A percentile compares a stretch with the other conserved stretches of the same genome.
phyloP scores from a whole-genome alignment of 176 grass and related monocot genomes.

The Areca catechu region DNA sequence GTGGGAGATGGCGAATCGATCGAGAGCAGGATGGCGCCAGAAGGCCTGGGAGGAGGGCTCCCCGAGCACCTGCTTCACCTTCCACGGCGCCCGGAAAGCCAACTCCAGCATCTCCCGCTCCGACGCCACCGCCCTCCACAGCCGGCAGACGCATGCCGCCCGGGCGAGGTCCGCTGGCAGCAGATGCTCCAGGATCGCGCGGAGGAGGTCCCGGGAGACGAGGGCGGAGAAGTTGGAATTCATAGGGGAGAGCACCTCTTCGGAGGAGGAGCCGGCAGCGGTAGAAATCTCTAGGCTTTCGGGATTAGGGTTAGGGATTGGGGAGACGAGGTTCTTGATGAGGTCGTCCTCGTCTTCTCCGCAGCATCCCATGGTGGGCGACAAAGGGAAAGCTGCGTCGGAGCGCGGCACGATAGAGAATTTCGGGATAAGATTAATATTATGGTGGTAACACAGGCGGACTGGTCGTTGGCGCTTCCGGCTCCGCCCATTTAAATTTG shows the following conservation, averaged over 20 bases:
- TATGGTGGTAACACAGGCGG: no score
- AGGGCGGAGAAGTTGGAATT: slow-evolving; percentile 32
- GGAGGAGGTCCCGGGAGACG: slow-evolving; percentile 58
- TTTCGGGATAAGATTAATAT: no score
- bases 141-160: slow-evolving; percentile 75
- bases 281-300: background rate
- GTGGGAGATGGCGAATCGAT: slow-evolving; percentile 73
- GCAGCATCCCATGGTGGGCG: slow-evolving; percentile 29
- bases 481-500: no score
- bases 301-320: background rate
- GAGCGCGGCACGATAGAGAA: no score
- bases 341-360: slow-evolving; percentile 21
- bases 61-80: slow-evolving; percentile 49
- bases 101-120: slow-evolving; percentile 55
- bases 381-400: background rate
- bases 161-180: slow-evolving; percentile 54
- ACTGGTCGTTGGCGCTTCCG: no score
- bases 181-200: slow-evolving; percentile 51
- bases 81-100: slow-evolving; percentile 63
- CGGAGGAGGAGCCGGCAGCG: background rate
- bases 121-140: slow-evolving; percentile 56
- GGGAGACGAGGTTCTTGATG: background rate
- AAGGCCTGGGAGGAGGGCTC: slow-evolving; percentile 54
- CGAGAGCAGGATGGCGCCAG: slow-evolving; percentile 52
- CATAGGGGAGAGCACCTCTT: slow-evolving; percentile 21